These are phyloP conservation scores for Casaregolazyma suthepensis DNA, from an alignment of 1,139 yeast species.

Conservation along the genomic window DNA sequence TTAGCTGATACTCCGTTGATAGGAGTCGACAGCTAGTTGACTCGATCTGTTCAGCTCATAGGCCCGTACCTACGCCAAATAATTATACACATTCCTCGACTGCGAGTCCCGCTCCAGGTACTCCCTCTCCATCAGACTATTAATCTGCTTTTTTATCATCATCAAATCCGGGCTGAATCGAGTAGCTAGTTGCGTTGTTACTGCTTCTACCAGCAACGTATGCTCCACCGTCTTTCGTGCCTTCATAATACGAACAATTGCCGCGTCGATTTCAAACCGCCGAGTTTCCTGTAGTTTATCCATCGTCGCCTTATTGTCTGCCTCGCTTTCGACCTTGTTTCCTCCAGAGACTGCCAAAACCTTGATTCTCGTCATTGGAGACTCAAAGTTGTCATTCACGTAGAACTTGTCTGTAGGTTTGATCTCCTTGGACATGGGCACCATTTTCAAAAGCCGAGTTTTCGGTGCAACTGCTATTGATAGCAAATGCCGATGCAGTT, in stretches of 20 bases:
- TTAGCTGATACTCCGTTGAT: too few species aligned
- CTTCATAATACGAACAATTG: slow-evolving; percentile 84
- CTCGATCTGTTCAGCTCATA: background rate
- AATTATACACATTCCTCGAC: slow-evolving; percentile 59
- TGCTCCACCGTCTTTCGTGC: slow-evolving; percentile 52
- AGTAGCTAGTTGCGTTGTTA: slow-evolving; percentile 52
- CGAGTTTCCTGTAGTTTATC: slow-evolving; percentile 42
- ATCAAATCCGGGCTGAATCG: slow-evolving; percentile 67
- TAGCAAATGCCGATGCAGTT: slow-evolving; percentile 69
- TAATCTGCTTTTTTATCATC: slow-evolving; percentile 72
- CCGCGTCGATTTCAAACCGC: slow-evolving; percentile 71
- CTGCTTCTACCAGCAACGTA: slow-evolving; percentile 60
- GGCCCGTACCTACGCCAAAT: slow-evolving; percentile 59
- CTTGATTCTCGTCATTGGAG: slow-evolving; percentile 67
- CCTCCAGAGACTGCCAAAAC: slow-evolving; percentile 61
- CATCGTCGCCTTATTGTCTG: slow-evolving; percentile 39
- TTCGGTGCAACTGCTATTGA: slow-evolving; percentile 83
- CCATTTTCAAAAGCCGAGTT: slow-evolving; percentile 63
- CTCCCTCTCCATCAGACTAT: slow-evolving; percentile 74
- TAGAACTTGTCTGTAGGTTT: slow-evolving; percentile 57
- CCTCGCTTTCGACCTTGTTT: slow-evolving; percentile 35
- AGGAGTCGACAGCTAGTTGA: background rate
- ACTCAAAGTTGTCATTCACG: slow-evolving; percentile 64
- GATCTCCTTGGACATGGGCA: slow-evolving; percentile 71
- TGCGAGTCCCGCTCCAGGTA: slow-evolving; percentile 69